Evolutionary conservation across 306 rosid species (phyloP), one percentile per base, ranked within the genome.

Genomic region (Quercus aquifolioides): DNA sequence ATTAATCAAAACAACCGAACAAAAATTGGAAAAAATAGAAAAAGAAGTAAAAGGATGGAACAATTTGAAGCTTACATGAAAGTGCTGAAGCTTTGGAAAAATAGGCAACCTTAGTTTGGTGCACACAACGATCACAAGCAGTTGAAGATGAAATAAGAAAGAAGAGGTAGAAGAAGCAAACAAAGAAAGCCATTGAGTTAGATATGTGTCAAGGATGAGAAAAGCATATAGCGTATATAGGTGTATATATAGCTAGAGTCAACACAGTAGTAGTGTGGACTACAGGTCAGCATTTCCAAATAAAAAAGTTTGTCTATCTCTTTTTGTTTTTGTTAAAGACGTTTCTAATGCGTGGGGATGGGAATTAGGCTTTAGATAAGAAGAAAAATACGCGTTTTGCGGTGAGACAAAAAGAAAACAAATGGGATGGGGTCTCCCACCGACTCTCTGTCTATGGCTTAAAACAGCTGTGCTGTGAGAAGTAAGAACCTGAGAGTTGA

Each of bases 51-150:
- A 64, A 63, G 17, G 8, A 46, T 6, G 13, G 55, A 31, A 2
- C 21, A 63, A 71, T 33, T 31, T 19, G 4, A 3, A 68, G 43
- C 72, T 77, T 86, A 92, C 98, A 76, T 69, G 98, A 89, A 79
- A 91, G 93, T 7, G 92, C 75, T 43, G 93, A 78, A 9, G 84
- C 82, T 72, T 76, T 82, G 55, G 86, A 76, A 87, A 91, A 92
- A 78, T 56, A 85, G 3, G 93, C 73, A 56, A 93, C 94, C 78
- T 83, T 92, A 70, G 92, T 59, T 78, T 85, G 89, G 38, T 88
- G 86, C 2, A 86, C 21, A 26, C 99, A 94, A 6, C 95, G 90
- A 84, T 94, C 92, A 33, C 98, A 94, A 52, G 95, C 97, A 18
- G 82, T 2, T 1, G 86, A 90, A 21, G 97, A 85, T 12, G 92